These are phyloP conservation scores for Coniochaeta sp. DNA, from an alignment of 2,329 filamentous ascomycete species.

Conservation along the genomic window DNA sequence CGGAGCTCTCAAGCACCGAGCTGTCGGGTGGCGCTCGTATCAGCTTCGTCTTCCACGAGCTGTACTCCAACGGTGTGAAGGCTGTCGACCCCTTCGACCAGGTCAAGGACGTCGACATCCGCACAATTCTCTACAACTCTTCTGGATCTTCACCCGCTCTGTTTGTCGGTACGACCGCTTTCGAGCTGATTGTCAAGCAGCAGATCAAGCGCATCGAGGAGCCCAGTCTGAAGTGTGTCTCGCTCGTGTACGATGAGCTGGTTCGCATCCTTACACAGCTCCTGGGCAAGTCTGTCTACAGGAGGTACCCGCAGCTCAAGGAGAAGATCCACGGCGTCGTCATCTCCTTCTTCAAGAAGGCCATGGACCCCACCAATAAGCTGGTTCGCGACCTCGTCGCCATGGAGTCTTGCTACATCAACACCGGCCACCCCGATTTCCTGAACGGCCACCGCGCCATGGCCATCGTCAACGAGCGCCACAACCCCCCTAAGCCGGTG, in stretches of 20 bases:
- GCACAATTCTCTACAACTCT: constrained; percentile 96
- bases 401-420: constrained; percentile 97
- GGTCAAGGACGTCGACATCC: constrained; percentile 95
- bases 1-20: constrained; percentile 88
- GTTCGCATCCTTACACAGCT: constrained; percentile 91
- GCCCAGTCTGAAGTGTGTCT: constrained; percentile 94
- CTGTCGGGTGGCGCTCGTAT: constrained; percentile 96
- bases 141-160: constrained; percentile 96
- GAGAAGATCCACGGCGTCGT: constrained; percentile 95
- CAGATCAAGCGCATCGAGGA: constrained; percentile 96
- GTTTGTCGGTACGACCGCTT: constrained; percentile 96
- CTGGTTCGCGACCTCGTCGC: constrained; percentile 84
- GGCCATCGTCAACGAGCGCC: constrained; percentile 94
- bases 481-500: constrained; percentile 73
- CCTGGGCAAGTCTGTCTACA: constrained; percentile 81
- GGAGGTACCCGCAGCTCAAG: constrained; percentile 88
- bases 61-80: constrained; percentile 96
- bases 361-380: constrained; percentile 98
- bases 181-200: constrained; percentile 97
- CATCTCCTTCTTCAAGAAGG: constrained; percentile 93
- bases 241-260: constrained; percentile 92
- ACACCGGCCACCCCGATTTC: constrained; percentile 97
- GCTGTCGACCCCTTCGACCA: constrained; percentile 95
- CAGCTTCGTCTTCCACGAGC: constrained; percentile 97
- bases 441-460: constrained; percentile 94